Conservation (phyloP, 208 protist genomes). For the Acanthamoeba healyi region DNA sequence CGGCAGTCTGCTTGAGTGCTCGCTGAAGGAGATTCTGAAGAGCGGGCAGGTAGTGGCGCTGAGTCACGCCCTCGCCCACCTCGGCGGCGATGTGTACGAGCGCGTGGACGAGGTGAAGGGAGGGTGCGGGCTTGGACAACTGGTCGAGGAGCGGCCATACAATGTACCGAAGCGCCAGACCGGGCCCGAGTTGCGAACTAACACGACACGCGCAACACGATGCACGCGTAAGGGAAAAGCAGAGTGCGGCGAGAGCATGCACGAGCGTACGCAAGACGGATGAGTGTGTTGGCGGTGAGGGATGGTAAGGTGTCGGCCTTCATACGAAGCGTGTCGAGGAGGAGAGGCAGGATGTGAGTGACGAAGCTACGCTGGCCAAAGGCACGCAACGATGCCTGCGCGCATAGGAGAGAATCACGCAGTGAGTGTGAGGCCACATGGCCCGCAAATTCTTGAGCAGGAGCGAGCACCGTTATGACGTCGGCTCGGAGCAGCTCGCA, state of each 20-base stretch:
- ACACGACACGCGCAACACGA: neutral
- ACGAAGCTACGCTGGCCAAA: conserved; percentile 14
- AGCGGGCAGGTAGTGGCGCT: conserved; percentile 35
- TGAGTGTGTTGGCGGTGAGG: conserved; percentile 34
- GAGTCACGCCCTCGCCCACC: conserved; percentile 35
- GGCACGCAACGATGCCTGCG: neutral
- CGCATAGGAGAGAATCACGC: neutral
- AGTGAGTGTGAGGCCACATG: no score
- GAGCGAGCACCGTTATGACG: neutral
- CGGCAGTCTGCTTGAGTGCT: neutral
- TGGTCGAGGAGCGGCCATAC: conserved; percentile 35
- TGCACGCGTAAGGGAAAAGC: neutral
- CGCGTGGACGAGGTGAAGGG: neutral
- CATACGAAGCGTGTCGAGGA: conserved; percentile 23
- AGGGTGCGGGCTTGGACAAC: conserved; percentile 28
- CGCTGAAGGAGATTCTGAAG: neutral
- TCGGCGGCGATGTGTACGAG: conserved; percentile 30
- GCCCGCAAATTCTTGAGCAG: neutral
- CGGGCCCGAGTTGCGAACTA: neutral
- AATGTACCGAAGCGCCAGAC: conserved; percentile 15
- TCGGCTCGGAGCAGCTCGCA: conserved; percentile 12
- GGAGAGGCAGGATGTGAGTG: neutral
- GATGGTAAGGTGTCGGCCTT: conserved; percentile 5
- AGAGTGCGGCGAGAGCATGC: neutral
- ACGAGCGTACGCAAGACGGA: conserved; percentile 22